Evolutionary conservation across 1,284 basidiomycete genomes (phyloP), one percentile per base, ranked within the genome.

Genomic region (Puccinia coronata): DNA sequence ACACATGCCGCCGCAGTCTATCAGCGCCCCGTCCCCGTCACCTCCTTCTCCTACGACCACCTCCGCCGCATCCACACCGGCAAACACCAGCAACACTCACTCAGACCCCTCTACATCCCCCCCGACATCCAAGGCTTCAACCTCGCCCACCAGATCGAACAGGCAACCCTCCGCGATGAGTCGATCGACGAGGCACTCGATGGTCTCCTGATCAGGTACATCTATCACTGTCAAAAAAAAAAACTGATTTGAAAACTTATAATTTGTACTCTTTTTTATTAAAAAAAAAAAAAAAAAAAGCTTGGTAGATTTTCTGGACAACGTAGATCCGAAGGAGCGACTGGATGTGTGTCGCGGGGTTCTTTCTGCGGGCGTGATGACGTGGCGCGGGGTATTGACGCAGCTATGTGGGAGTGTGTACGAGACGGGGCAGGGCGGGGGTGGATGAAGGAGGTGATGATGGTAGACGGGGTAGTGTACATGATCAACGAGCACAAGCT

Each of bases 131-230:
- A 53, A 0, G 69, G 69, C 2, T 73, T 80, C n/a, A 69, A 80
- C 55, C 57, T 80, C 20, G 14, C 31, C 11, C 36, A 70, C 18
- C 39, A 39, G n/a, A 49, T 80, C 59, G 39, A 47, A 6, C 39
- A 73, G 23, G 53, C 47, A 11, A 49, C 53, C 23, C 55, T 43
- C 36, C 36, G 47, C n/a, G 78, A 80, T 39, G 39, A 49, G 67
- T 72, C 69, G 9, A 59, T 72, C 28, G 78, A 80, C 49, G 69
- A 80, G 53, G 78, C 67, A 6, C 28, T 80, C n/a, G 78, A 80
- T 72, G 53, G 55, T 36, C 28, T 80, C 14, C 31, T 80, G 20
- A 34, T 65, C n/a, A 61, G 78, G 78, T 80, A 43, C 39, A 3
- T 47, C 49, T 51, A n/a, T 49, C 31, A 23, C 8, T n/a, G 9